Conservation (phyloP, 805 yeast genomes). For the Maudiozyma turicensis region DNA sequence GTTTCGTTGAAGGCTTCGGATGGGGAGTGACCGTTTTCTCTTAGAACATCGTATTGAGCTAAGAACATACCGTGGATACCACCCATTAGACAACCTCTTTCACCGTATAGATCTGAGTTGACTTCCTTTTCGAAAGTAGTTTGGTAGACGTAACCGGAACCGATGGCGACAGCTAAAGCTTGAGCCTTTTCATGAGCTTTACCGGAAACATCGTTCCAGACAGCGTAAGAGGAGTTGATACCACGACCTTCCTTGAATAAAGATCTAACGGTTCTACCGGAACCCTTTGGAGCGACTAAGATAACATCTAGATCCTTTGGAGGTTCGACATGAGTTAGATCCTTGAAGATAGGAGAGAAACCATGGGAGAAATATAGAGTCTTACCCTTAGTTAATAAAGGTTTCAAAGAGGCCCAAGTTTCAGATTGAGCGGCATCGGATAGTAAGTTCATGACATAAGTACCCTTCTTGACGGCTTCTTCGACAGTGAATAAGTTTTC, state of each 20-base stretch:
- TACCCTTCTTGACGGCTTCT: constrained; percentile 89
- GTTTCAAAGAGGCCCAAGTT: constrained; percentile 84
- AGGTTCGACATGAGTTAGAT: constrained; percentile 90
- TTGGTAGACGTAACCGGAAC: constrained; percentile 99
- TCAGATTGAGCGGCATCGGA: constrained; percentile 99
- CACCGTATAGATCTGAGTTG: constrained; percentile 98
- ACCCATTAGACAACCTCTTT: constrained; percentile 99
- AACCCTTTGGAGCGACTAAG: constrained; percentile 99
- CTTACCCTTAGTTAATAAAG: constrained; percentile 91
- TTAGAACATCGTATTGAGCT: constrained; percentile 98
- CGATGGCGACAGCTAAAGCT: constrained; percentile 97
- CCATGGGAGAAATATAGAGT: constrained; percentile 99
- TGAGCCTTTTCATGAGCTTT: constrained; percentile 98
- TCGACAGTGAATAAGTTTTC: constrained; percentile 90
- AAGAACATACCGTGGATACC: constrained; percentile 99
- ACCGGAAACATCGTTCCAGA: constrained; percentile 98
- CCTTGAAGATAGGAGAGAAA: constrained; percentile 98
- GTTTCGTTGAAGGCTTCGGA: constrained; percentile 99
- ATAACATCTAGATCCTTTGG: constrained; percentile 94
- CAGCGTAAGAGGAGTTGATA: constrained; percentile 98
- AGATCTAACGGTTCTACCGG: constrained; percentile 99
- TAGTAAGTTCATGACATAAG: constrained; percentile 92
- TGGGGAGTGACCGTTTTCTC: constrained; percentile 99
- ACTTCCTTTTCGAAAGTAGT: constrained; percentile 99
- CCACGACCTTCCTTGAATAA: constrained; percentile 99